Conservation (phyloP, 2,329 filamentous ascomycete genomes). For the Waltergamsia citrina region DNA sequence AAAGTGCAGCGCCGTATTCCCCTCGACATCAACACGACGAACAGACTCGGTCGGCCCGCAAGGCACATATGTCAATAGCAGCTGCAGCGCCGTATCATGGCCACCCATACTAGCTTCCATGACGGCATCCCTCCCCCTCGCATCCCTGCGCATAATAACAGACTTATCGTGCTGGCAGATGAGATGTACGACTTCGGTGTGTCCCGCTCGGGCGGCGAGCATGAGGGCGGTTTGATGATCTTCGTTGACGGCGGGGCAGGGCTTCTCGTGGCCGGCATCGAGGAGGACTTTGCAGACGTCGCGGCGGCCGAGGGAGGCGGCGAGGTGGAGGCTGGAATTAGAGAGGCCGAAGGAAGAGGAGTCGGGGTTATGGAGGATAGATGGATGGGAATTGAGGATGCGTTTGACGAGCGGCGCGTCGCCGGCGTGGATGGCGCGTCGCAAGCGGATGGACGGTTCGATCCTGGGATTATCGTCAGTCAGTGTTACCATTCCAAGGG, state of each 20-base stretch:
- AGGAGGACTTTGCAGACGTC: constrained; percentile 63
- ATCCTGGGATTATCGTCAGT: constrained; percentile 51
- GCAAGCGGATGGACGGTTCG: constrained; percentile 65
- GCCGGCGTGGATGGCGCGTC: constrained; percentile 71
- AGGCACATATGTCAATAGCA: constrained; percentile 52
- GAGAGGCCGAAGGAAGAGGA: constrained; percentile 55
- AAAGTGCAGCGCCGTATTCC: constrained; percentile 84
- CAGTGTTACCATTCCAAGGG: too few species aligned
- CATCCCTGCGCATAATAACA: constrained; percentile 49
- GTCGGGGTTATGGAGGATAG: constrained; percentile 71
- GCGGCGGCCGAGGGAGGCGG: constrained; percentile 61
- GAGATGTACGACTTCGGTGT: constrained; percentile 64
- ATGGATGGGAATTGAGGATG: constrained; percentile 64
- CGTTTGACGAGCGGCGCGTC: constrained; percentile 64
- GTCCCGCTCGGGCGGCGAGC: constrained; percentile 61
- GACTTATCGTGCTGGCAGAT: constrained; percentile 55
- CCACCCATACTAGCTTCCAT: constrained; percentile 54
- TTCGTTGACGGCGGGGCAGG: constrained; percentile 67
- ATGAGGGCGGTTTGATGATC: constrained; percentile 74
- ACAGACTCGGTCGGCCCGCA: constrained; percentile 44
- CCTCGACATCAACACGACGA: constrained; percentile 53
- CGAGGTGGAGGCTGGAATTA: constrained; percentile 78
- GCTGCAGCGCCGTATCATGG: constrained; percentile 55
- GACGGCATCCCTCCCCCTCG: constrained; percentile 61
- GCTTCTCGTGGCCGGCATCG: constrained; percentile 64